Evolutionary conservation across 2,329 filamentous ascomycete genomes (phyloP), one percentile per base, ranked within the genome.

Genomic region (Pseudocercospora musae): DNA sequence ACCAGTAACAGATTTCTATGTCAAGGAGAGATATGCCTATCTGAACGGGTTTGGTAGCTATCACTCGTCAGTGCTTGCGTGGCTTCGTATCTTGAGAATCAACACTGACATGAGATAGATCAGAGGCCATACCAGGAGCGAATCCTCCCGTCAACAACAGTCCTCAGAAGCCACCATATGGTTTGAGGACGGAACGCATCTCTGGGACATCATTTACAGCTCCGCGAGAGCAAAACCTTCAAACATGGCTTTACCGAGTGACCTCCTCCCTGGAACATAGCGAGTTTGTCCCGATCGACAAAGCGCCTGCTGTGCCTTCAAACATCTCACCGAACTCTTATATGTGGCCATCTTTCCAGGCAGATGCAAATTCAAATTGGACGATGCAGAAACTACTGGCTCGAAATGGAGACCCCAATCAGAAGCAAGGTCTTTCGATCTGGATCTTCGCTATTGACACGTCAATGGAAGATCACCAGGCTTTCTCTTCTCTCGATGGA

Each of bases 401-500:
- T 1, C 90, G 90, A 1, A 86, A 90, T 0, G 92, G 92, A 11
- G 89, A 94, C 69, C 87, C 90, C 0, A 88, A 87, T 0, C 82
- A 88, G 73, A 96, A 96, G 77, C 80, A 85, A 18, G 92, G 92
- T 0, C 70, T 95, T 44, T 91, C 89, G 18, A 91, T 94, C 62
- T 88, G 89, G 75, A 84, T 94, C 58, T 96, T 90, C 72, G 87
- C 89, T 0, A 89, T 89, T 0, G 89, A 89, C n/a, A 87, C 84
- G 73, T 86, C 87, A 71, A 96, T 96, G 92, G 80, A 80, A 44
- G 78, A 81, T 18, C 83, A 84, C 40, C 82, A 88, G 52, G 90
- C 90, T 0, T 94, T 92, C 73, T 95, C 93, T 80, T 92, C 89
- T 1, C 87, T 91, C 0, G 87, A 89, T 60, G 87, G 87, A n/a